Base-by-base conservation (phyloP, 1,284 basidiomycete species). In the Abortiporus biennis region DNA sequence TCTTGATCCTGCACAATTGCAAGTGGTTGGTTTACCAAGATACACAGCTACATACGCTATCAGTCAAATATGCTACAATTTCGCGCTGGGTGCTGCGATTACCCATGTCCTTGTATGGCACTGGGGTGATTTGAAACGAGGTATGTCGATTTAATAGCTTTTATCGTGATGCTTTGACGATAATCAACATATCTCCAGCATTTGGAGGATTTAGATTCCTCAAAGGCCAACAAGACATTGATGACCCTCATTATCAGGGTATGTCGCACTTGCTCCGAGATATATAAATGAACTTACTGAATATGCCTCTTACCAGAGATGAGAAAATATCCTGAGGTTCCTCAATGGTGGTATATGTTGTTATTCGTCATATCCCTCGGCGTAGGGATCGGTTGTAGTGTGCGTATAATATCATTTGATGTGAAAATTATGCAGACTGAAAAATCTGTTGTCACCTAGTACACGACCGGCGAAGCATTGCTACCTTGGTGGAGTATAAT, bases 401-500 rank as follows among this genome's bases (percentile, higher is more conserved):
- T 63, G 45, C 3, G 61, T 53, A 27, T 29, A 9, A 24, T 20
- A 8, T 40, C 17, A n/a, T 15, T 31, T 36, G 8, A n/a, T 20
- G 16, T 32, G 8, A 16, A 13, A 27, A 22, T 19, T 15, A 3
- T 21, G 11, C 11, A n/a, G n/a, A n/a, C n/a, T n/a, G n/a, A n/a
- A n/a, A n/a, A 44, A 23, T 15, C 19, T 24, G 43, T 6, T 38
- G 15, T 22, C 35, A 6, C 5, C 13, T 32, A 64, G 62, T 75
- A 75, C 52, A 66, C 70, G 15, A 58, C 61, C 30, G 67, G 67
- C 3, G 54, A 59, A 3, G 66, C 70, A n/a, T 66, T 75, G 15
- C 63, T 76, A 47, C 74, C 74, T 4, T 71, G 67, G 43, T 78
- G 74, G 74, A 71, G 71, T 50, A 59, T 76, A 40, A 55, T 78